Base-by-base conservation (phyloP, 192 early-diverging fungal genomes). In the Umbelopsis sp. region DNA sequence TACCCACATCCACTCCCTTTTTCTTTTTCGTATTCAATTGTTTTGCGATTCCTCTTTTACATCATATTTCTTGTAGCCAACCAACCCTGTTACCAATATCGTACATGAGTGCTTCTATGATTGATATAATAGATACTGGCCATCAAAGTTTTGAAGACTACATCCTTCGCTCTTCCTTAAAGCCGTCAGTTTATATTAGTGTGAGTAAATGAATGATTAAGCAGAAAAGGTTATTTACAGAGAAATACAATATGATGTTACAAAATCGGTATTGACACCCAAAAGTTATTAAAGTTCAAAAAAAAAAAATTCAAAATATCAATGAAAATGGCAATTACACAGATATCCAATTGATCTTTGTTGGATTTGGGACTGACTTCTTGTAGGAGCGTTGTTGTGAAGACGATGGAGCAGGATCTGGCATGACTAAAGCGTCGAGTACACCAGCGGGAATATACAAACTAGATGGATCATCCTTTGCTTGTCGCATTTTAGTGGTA, bases 331-430 rank as follows among this genome's bases (percentile, higher is more conserved):
- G 30, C 23, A 15, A 3, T 13, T 61, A 61, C 4, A 30, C 55
- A 15, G 55, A 61, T 35, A 61, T n/a, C 55, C 55, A 61, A n/a
- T 61, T 61, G 13, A 61, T 61, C 3, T 25, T 35, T 11, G 55
- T 61, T 25, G 55, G 30, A 25, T 37, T 37, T 23, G 25, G 37
- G 37, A 41, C 6, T 3, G 55, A 18, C 13, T 61, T 61, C 27
- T 61, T 61, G 4, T 37, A 27, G 4, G 55, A n/a, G 0, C 55
- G 55, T 33, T 61, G 23, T 1, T 22, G 13, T 33, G 55, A 61
- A 4, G 55, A 35, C 4, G 25, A 35, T 61, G 55, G 55, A 3
- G 30, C 18, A n/a, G 55, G 55, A 3, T 61, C 55, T 30, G 55
- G 30, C 33, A 8, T 33, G 11, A 61, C 55, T 8, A 33, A n/a